Conservation (phyloP, 2,329 filamentous ascomycete species). For the Alternaria incomplexa region DNA sequence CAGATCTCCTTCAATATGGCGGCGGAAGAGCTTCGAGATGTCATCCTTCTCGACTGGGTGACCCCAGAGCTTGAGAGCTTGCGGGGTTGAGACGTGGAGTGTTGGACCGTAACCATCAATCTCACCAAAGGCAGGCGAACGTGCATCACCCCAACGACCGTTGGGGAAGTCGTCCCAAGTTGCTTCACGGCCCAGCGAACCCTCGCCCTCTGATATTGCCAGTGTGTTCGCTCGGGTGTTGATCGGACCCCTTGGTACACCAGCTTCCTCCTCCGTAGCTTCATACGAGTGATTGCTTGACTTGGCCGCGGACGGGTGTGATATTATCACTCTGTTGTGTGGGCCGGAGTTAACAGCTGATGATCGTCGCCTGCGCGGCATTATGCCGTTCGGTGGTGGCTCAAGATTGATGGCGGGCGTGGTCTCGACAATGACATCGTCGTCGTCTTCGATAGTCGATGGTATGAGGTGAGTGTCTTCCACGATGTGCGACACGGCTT, state of each 20-base stretch:
- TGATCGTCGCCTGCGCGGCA: constrained; percentile 62
- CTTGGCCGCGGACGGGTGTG: constrained; percentile 63
- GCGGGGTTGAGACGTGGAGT: constrained; percentile 84
- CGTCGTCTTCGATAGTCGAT: constrained; percentile 49
- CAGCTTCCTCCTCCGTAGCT: constrained; percentile 77
- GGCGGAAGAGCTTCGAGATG: constrained; percentile 79
- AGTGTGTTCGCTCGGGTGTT: constrained; percentile 84
- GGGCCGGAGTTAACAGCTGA: constrained; percentile 85
- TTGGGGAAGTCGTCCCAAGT: constrained; percentile 99
- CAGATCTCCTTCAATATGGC: constrained; percentile 80
- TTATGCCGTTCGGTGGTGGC: constrained; percentile 34
- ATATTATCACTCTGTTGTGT: constrained; percentile 85
- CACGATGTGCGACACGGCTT: constrained; percentile 90
- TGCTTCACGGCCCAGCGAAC: constrained; percentile 85
- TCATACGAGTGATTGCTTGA: constrained; percentile 62
- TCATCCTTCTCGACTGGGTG: constrained; percentile 72
- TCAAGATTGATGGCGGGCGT: constrained; percentile 45
- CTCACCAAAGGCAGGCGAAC: constrained; percentile 86
- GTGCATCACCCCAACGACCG: constrained; percentile 90
- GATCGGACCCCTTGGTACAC: constrained; percentile 71
- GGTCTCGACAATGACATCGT: constrained; percentile 57
- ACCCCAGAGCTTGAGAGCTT: constrained; percentile 86
- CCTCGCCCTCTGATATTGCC: constrained; percentile 93
- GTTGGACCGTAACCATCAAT: constrained; percentile 99
- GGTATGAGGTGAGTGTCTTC: constrained; percentile 87